Evolutionary conservation across 371 early-diverging fungal genomes (phyloP).

Genomic region (Apophysomyces ossiformis): DNA sequence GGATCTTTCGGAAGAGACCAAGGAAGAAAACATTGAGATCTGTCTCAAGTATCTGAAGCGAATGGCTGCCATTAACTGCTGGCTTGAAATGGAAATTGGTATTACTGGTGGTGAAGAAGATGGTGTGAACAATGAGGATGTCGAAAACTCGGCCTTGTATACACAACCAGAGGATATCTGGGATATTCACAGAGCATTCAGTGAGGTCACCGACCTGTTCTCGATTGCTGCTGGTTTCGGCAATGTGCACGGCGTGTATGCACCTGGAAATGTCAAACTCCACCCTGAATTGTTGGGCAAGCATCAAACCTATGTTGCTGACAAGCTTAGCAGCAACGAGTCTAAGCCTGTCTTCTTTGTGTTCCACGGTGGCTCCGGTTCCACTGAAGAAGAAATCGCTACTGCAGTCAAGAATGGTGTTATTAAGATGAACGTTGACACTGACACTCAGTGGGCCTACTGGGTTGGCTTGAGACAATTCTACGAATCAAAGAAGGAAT

Average conservation of each 20-base stretch:
- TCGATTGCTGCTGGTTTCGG: constrained; percentile 90
- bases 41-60: constrained; percentile 89
- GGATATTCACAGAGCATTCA: constrained; percentile 87
- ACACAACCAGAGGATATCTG: constrained; percentile 94
- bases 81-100: constrained; percentile 95
- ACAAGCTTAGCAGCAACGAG: constrained; percentile 58
- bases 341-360: constrained; percentile 90
- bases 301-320: constrained; percentile 83
- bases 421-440: constrained; percentile 96
- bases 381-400: constrained; percentile 80
- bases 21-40: constrained; percentile 89
- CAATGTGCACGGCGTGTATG: constrained; percentile 94
- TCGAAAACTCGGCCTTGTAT: constrained; percentile 87
- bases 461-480: constrained; percentile 75
- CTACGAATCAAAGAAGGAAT: constrained; percentile 74
- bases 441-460: constrained; percentile 83
- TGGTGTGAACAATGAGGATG: constrained; percentile 91
- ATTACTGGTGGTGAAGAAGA: constrained; percentile 96
- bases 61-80: constrained; percentile 82
- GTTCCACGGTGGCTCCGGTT: constrained; percentile 96
- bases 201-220: constrained; percentile 79
- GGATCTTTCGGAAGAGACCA: constrained; percentile 90
- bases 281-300: constrained; percentile 88
- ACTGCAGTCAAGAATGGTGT: constrained; percentile 86
- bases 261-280: constrained; percentile 90